Conservation (phyloP, 2,329 filamentous ascomycete genomes). For the Escovopsis sp. region DNA sequence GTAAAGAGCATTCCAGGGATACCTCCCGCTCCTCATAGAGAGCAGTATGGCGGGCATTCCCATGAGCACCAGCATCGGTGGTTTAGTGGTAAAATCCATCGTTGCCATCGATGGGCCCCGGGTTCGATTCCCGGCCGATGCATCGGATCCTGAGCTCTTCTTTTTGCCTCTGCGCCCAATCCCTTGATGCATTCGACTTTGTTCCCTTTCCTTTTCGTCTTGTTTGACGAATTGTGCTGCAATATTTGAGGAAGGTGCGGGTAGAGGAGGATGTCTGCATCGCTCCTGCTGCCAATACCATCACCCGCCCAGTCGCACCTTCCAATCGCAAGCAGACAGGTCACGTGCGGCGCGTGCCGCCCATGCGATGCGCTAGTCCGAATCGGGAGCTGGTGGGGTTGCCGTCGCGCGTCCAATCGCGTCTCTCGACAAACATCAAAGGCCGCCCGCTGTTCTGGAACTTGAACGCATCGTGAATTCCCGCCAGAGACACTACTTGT, state of each 20-base stretch:
- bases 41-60: too few relatives aligned
- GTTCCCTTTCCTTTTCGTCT: too few relatives aligned
- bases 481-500: neutral
- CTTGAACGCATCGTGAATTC: neutral
- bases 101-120: constrained; percentile 21
- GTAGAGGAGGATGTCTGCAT: too few relatives aligned
- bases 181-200: neutral
- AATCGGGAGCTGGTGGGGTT: constrained; percentile 2
- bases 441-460: neutral
- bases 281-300: too few relatives aligned
- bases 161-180: constrained; percentile 6
- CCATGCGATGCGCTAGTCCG: too few relatives aligned
- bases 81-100: constrained; percentile 22
- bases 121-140: constrained; percentile 21
- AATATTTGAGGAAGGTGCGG: too few relatives aligned
- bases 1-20: too few relatives aligned
- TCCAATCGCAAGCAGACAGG: too few relatives aligned
- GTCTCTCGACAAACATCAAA: constrained; percentile 1
- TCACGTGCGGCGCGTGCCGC: too few relatives aligned
- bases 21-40: too few relatives aligned
- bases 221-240: too few relatives aligned
- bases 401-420: constrained; percentile 3
- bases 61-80: constrained; percentile 13
- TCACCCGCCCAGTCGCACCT: too few relatives aligned
- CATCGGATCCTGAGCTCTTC: constrained; percentile 5